These are phyloP conservation scores for Aspergillus eucalypticola DNA, from an alignment of 2,329 filamentous ascomycete genomes.

Conservation along the genomic window DNA sequence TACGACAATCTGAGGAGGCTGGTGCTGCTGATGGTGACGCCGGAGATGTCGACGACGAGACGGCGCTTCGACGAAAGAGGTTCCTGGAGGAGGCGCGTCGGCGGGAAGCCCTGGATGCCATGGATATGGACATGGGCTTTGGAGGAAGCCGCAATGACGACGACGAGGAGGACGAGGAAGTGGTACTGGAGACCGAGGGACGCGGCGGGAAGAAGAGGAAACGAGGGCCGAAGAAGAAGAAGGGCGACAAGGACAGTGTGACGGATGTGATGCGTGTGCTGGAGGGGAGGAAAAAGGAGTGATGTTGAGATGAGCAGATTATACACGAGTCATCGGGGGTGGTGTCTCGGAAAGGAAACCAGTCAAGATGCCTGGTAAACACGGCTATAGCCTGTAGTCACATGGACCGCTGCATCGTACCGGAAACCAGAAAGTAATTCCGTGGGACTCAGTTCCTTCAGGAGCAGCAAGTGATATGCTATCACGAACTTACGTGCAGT, in stretches of 20 bases:
- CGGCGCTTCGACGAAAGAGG: conserved; percentile 68
- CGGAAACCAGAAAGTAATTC: no score
- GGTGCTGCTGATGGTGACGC: conserved; percentile 43
- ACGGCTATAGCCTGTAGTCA: no score
- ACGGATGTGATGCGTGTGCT: conserved; percentile 79
- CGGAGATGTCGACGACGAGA: conserved; percentile 55
- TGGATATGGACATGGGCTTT: conserved; percentile 94
- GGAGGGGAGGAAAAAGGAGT: conserved; percentile 58
- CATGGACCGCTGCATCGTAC: no score
- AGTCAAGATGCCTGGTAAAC: no score
- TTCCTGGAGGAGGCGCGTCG: conserved; percentile 65
- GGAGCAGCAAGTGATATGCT: no score
- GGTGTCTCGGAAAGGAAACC: no score
- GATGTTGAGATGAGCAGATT: neutral
- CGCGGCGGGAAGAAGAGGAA: conserved; percentile 46
- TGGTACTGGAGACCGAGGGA: conserved; percentile 53
- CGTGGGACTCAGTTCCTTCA: no score
- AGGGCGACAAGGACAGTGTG: conserved; percentile 64
- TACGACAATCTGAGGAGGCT: conserved; percentile 46
- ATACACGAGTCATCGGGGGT: no score
- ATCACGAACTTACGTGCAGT: no score
- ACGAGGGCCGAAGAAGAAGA: conserved; percentile 57
- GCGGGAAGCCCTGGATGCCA: conserved; percentile 72
- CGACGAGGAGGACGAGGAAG: conserved; percentile 76
- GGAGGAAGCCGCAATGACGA: conserved; percentile 83